A percentile compares a stretch with the other conserved stretches of the same genome.
These are phyloP conservation scores for Pseudogymnoascus sp. DNA, from an alignment of 2,329 filamentous ascomycete species.

Conservation along the genomic window DNA sequence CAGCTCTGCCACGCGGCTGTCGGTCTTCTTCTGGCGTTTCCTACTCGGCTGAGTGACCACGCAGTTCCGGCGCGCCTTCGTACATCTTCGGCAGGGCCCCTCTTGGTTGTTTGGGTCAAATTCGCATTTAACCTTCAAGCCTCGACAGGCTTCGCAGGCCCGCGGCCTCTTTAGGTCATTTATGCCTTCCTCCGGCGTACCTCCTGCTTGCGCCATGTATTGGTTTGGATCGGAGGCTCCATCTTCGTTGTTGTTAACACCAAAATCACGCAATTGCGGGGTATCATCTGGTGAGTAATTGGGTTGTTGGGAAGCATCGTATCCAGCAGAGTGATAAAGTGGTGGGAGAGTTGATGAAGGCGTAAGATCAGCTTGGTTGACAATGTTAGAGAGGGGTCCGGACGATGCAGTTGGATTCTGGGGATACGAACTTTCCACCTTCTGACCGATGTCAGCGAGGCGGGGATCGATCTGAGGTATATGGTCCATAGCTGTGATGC, in stretches of 20 bases:
- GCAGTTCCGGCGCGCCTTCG: slow-evolving; percentile 31
- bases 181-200: slow-evolving; percentile 14
- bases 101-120: slow-evolving; percentile 27
- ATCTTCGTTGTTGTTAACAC: slow-evolving; percentile 3
- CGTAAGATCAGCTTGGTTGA: not conserved
- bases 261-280: slow-evolving; percentile 5
- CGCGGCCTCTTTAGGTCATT: slow-evolving; percentile 28
- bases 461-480: slow-evolving; percentile 7
- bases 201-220: slow-evolving; percentile 13
- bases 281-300: slow-evolving; percentile 5
- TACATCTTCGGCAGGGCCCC: slow-evolving; percentile 32
- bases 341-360: not conserved
- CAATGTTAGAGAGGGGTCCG: not conserved
- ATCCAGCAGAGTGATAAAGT: slow-evolving; percentile 5
- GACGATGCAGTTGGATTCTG: not conserved
- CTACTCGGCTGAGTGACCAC: slow-evolving; percentile 33
- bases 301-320: not conserved
- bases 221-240: slow-evolving; percentile 4
- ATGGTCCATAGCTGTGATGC: slow-evolving; percentile 2
- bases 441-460: slow-evolving; percentile 7
- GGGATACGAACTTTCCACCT: slow-evolving; percentile 1
- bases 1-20: slow-evolving; percentile 35
- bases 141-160: slow-evolving; percentile 35
- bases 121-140: slow-evolving; percentile 35
- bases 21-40: slow-evolving; percentile 36